phyloP scores from a whole-genome alignment of 345 rosid genomes.

The Bruguiera gymnorhiza region DNA sequence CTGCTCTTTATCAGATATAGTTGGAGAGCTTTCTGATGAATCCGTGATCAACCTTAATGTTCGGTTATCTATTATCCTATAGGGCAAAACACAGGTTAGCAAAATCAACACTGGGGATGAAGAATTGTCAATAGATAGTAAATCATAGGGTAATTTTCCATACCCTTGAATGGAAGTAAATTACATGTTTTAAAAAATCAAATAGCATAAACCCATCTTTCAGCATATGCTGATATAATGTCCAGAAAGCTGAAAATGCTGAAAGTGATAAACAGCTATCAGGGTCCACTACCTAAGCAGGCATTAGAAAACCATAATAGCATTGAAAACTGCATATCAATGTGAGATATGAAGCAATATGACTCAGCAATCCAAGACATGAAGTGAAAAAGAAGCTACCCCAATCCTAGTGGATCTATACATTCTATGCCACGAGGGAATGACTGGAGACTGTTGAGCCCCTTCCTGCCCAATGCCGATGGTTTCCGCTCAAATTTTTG shows the following conservation, averaged over 20 bases:
- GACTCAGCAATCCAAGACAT: not conserved
- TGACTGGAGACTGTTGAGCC: slow-evolving; percentile 65
- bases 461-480: slow-evolving; percentile 42
- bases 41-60: slow-evolving; percentile 80
- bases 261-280: not conserved
- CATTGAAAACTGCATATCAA: not conserved
- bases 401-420: slow-evolving; percentile 87
- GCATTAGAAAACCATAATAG: not conserved
- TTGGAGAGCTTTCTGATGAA: slow-evolving; percentile 55
- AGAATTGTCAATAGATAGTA: not conserved
- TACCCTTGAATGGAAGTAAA: slow-evolving; percentile 1
- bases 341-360: not conserved
- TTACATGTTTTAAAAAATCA: slow-evolving; percentile 11
- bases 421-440: slow-evolving; percentile 96
- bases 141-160: not conserved
- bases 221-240: not conserved
- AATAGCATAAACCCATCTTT: not conserved
- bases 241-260: slow-evolving; percentile 1
- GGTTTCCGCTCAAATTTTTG: slow-evolving; percentile 64
- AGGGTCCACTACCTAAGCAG: not conserved
- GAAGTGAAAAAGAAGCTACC: slow-evolving; percentile 42
- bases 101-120: slow-evolving; percentile 10
- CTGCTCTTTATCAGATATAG: slow-evolving; percentile 50
- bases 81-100: slow-evolving; percentile 15
- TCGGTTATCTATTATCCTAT: slow-evolving; percentile 86